Evolutionary conservation across 805 yeast genomes (phyloP), one percentile per base, ranked within the genome.

Genomic region (Metschnikowia lunata): DNA sequence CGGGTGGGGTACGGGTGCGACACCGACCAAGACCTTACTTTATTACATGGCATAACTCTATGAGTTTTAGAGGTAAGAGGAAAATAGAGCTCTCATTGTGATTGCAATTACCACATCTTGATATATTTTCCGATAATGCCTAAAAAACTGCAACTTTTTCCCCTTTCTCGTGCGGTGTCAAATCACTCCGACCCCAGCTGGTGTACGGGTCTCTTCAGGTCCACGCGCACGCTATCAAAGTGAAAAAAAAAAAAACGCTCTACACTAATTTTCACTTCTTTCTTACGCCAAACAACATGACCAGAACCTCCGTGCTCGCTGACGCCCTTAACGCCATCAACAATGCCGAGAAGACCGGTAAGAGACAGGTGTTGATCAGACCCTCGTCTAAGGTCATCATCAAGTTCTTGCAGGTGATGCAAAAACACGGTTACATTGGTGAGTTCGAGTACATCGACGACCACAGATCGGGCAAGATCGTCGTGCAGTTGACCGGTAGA

Each of bases 301-400:
- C 66, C 46, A 62, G 67, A 62, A 58, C 65, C 50, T 62, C 66
- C 39, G 66, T 62, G 49, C 59, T 62, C 58, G 67, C 67, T 46
- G 67, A 62, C 53, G 66, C 67, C 51, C 59, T 62, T 54, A 62
- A 62, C 56, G 61, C 65, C 47, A 62, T 62, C 52, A 62, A 62
- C 66, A 62, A 62, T 55, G 66, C 67, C 56, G 67, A 62, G 55
- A 62, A 62, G 57, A 62, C 66, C 57, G 66, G 66, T 48, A 62
- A 62, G 66, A 61, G 65, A 50, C 67, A 62, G 50, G 66, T 62
- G 46, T 59, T 62, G 62, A 57, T 62, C 55, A 62, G 67, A 59
- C 67, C 67, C 42, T 62, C 67, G 34, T 62, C 67, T 54, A 61
- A 61, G 61, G 62, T 56, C 48, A 61, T 62, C 58, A 54, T 58